Conservation (phyloP, 2,329 filamentous ascomycete genomes). For the Penicillium hordei region DNA sequence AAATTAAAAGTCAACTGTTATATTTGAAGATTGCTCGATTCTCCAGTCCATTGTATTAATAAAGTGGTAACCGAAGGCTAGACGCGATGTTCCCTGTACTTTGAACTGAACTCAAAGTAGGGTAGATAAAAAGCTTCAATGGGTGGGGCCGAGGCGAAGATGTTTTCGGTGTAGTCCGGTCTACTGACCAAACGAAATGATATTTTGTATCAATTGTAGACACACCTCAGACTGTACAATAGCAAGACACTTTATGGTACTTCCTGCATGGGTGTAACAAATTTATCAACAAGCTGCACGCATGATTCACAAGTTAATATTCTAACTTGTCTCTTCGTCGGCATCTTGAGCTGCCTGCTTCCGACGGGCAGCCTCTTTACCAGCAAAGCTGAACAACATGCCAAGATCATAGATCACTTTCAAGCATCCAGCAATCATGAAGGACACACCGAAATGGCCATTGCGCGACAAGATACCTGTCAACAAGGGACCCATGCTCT, state of each 20-base stretch:
- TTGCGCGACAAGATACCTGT: slow-evolving; percentile 63
- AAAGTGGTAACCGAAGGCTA: background rate
- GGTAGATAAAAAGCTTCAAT: background rate
- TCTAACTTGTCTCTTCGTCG: slow-evolving; percentile 16
- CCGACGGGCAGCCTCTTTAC: slow-evolving; percentile 25
- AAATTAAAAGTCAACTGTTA: slow-evolving; percentile 3
- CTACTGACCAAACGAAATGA: background rate
- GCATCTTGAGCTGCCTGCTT: slow-evolving; percentile 14
- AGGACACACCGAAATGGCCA: slow-evolving; percentile 61
- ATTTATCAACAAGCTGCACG: background rate
- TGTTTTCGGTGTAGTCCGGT: background rate
- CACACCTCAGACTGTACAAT: background rate
- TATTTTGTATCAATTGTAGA: background rate
- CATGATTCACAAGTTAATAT: background rate
- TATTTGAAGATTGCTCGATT: background rate
- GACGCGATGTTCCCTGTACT: background rate
- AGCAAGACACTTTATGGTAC: background rate
- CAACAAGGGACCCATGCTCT: slow-evolving; percentile 62
- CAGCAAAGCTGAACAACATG: slow-evolving; percentile 53
- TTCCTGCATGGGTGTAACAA: background rate
- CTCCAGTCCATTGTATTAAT: too few relatives aligned
- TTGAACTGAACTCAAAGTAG: background rate
- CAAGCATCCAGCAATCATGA: slow-evolving; percentile 61
- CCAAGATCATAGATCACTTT: slow-evolving; percentile 64
- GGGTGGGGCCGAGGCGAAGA: background rate